Percentiles rank a stretch among this genome's conserved stretches.
Evolutionary conservation across 202 grass and related monocot species (phyloP).

Genomic region (Dendrocalamus latiflorus): DNA sequence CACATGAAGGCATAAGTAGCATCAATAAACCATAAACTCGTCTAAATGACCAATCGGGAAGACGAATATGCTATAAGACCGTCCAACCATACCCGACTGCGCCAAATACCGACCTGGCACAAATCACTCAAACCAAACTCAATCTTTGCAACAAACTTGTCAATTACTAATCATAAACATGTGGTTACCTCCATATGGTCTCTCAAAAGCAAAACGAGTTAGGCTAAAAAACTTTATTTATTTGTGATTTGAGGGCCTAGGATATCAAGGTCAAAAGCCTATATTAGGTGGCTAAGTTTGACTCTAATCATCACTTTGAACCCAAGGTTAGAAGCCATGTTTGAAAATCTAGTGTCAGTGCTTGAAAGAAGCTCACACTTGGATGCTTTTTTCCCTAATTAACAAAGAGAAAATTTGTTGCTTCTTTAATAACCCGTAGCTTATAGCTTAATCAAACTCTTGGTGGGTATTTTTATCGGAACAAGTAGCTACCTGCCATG

Average conservation of each 20-base stretch:
- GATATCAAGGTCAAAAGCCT: conserved; percentile 19
- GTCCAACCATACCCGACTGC: too few species aligned
- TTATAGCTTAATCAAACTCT: neutral
- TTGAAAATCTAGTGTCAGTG: neutral
- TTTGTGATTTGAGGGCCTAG: neutral
- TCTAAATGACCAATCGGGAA: too few species aligned
- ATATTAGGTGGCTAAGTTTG: conserved; percentile 18
- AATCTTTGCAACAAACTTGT: too few species aligned
- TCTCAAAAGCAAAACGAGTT: too few species aligned
- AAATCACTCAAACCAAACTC: too few species aligned
- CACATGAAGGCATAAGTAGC: too few species aligned
- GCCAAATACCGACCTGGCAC: too few species aligned
- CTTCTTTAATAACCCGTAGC: neutral
- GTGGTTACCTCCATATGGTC: too few species aligned
- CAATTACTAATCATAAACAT: too few species aligned
- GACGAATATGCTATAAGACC: too few species aligned
- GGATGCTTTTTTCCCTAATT: neutral
- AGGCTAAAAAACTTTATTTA: neutral
- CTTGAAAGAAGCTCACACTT: neutral
- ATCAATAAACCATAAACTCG: too few species aligned
- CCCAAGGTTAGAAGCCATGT: neutral
- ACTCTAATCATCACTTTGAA: conserved; percentile 15
- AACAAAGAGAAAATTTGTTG: neutral
- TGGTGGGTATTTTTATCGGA: neutral
- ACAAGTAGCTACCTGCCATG: neutral